Percentiles rank a stretch among this genome's conserved stretches.
These are phyloP conservation scores for Hymenoscyphus albidus DNA, from an alignment of 2,329 filamentous ascomycete genomes.

Conservation along the genomic window DNA sequence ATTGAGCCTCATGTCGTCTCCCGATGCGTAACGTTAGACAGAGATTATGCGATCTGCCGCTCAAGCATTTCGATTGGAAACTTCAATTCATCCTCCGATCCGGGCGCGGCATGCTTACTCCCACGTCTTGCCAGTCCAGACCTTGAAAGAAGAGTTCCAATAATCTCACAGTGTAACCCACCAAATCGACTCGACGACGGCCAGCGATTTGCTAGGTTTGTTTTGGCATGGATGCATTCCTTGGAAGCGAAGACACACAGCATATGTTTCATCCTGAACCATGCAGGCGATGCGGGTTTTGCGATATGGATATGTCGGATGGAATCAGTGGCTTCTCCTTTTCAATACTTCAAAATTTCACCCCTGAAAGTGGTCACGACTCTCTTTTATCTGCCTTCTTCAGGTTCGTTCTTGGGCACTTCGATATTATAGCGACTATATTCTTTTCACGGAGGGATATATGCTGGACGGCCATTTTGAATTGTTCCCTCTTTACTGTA, in stretches of 20 bases:
- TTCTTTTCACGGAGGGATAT: background rate
- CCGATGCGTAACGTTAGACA: background rate
- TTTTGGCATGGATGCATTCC: background rate
- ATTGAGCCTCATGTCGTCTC: slow-evolving; percentile 2
- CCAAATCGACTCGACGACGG: background rate
- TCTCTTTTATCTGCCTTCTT: background rate
- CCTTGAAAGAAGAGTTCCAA: background rate
- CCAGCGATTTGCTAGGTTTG: background rate
- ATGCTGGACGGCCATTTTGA: background rate
- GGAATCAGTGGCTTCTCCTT: background rate
- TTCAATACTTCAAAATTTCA: background rate
- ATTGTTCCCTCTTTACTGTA: background rate
- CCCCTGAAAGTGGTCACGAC: background rate
- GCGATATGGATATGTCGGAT: background rate
- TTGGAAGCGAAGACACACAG: background rate
- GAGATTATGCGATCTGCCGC: background rate
- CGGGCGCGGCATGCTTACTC: background rate
- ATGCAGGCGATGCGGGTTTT: background rate
- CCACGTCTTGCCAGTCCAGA: background rate
- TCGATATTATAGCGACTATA: background rate
- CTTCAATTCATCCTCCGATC: background rate
- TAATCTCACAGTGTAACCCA: background rate
- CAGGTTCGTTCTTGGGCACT: background rate
- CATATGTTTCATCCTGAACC: slow-evolving; percentile 1
- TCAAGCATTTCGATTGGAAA: background rate